Percentiles rank a stretch among this genome's conserved stretches.
Conservation (phyloP, 1,139 yeast genomes). For the Sugiyamaella novakii region DNA sequence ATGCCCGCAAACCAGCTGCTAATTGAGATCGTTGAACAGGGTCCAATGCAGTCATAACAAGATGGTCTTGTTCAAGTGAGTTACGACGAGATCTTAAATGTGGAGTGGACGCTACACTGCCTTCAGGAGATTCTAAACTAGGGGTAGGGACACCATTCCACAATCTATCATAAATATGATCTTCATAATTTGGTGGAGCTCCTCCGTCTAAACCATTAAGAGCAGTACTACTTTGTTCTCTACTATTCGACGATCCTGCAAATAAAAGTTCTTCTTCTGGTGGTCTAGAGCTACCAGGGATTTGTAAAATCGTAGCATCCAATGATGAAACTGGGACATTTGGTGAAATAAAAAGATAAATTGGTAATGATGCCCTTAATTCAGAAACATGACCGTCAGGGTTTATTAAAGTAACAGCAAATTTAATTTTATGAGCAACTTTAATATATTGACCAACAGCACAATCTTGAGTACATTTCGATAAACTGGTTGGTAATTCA, state of each 20-base stretch:
- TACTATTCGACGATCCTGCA: constrained; percentile 17
- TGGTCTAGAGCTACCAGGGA: constrained; percentile 22
- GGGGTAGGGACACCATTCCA: constrained; percentile 68
- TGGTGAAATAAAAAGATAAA: constrained; percentile 73
- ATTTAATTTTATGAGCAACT: constrained; percentile 70
- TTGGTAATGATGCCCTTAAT: constrained; percentile 72
- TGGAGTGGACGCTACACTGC: constrained; percentile 51
- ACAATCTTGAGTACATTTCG: constrained; percentile 84
- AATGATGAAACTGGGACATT: constrained; percentile 56
- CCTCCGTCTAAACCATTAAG: constrained; percentile 17
- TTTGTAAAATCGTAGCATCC: constrained; percentile 49
- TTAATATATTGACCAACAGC: constrained; percentile 58
- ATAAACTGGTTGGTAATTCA: constrained; percentile 67
- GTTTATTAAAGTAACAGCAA: constrained; percentile 63
- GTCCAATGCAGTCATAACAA: constrained; percentile 39
- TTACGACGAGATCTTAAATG: constrained; percentile 35
- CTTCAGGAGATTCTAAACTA: constrained; percentile 57
- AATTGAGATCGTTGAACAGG: constrained; percentile 35
- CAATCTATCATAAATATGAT: constrained; percentile 80
- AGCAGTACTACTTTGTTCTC: constrained; percentile 20
- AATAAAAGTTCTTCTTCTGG: constrained; percentile 31
- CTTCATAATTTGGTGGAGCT: constrained; percentile 90
- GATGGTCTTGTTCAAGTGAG: constrained; percentile 36
- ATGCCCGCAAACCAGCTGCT: constrained; percentile 37
- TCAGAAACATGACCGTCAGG: constrained; percentile 80